Evolutionary conservation across 176 grass and related monocot genomes (phyloP).

Genomic region (sorghum (Sorghum bicolor)): Sorghum_bicolor_NCBIv3 NC_012875.2:59954501-59955000

Average conservation of each 20-base stretch:
- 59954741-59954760: constrained; percentile 99
- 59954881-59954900: constrained; percentile 76
- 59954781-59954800: constrained; percentile 99
- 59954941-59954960: constrained; percentile 95
- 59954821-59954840: constrained; percentile 98
- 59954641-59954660: constrained; percentile 92
- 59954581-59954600: constrained; percentile 99
- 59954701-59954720: constrained; percentile 98
- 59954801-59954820: constrained; percentile 95
- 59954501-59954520: neutral
- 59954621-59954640: constrained; percentile 99
- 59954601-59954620: constrained; percentile 94
- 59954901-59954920: constrained; percentile 97
- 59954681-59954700: constrained; percentile 98
- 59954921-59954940: constrained; percentile 99
- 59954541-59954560: neutral
- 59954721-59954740: constrained; percentile 99
- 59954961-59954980: constrained; percentile 89
- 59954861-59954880: constrained; percentile 96
- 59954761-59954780: constrained; percentile 99
- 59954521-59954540: neutral
- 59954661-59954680: constrained; percentile 98
- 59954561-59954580: constrained; percentile 19
- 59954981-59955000: constrained; percentile 81
- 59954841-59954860: constrained; percentile 98